phyloP scores from a whole-genome alignment of 371 early-diverging fungal species.

The Rhizopus delemar region DNA sequence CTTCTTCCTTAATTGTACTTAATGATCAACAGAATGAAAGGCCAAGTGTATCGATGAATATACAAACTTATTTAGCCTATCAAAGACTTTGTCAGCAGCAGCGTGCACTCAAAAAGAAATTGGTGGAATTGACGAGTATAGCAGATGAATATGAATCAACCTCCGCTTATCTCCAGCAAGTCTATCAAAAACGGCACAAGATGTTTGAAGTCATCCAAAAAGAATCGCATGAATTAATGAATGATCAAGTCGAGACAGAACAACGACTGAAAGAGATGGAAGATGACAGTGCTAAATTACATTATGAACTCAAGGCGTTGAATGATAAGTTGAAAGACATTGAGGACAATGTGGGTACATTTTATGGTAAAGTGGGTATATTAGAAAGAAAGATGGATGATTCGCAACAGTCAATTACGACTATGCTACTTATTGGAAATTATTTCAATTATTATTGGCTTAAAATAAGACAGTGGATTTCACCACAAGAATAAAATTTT shows the following conservation, averaged over 20 bases:
- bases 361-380: constrained; percentile 43
- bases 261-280: constrained; percentile 38
- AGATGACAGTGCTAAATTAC: constrained; percentile 45
- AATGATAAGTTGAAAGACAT: constrained; percentile 50
- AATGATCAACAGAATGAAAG: constrained; percentile 15
- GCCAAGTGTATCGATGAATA: constrained; percentile 33
- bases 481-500: background rate
- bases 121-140: constrained; percentile 26
- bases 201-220: constrained; percentile 36
- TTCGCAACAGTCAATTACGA: constrained; percentile 47
- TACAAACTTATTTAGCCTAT: constrained; percentile 40
- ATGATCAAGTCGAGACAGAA: constrained; percentile 39
- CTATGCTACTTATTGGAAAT: constrained; percentile 51
- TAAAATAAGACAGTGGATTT: constrained; percentile 34
- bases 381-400: constrained; percentile 51
- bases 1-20: constrained; percentile 5
- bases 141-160: constrained; percentile 36
- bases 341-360: constrained; percentile 46
- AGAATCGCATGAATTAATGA: constrained; percentile 26
- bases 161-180: constrained; percentile 31
- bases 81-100: constrained; percentile 44
- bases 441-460: constrained; percentile 52
- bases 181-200: constrained; percentile 27
- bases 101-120: constrained; percentile 20
- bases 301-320: constrained; percentile 48